Conservation (phyloP, 2,329 filamentous ascomycete genomes). For the Botryotinia globosa region DNA sequence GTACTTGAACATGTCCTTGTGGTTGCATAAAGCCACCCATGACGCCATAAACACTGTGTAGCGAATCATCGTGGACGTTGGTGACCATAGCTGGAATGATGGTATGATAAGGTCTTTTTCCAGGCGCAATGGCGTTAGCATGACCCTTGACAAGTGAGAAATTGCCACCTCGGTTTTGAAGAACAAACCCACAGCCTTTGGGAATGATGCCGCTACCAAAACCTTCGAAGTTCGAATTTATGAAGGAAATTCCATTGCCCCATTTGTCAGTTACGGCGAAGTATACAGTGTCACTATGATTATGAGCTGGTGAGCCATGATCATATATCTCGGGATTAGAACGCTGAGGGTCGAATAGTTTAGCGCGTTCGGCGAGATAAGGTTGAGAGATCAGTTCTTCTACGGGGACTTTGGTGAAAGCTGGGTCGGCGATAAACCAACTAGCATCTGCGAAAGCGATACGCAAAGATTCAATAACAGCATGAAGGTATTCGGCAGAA, state of each 20-base stretch:
- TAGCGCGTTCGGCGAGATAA: slow-evolving; percentile 71
- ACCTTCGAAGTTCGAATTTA: slow-evolving; percentile 90
- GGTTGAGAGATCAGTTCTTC: slow-evolving; percentile 64
- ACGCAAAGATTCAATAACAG: slow-evolving; percentile 80
- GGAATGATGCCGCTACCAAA: slow-evolving; percentile 89
- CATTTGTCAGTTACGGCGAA: slow-evolving; percentile 77
- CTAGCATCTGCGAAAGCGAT: slow-evolving; percentile 86
- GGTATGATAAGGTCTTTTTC: slow-evolving; percentile 93
- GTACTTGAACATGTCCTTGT: slow-evolving; percentile 89
- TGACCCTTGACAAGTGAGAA: slow-evolving; percentile 71
- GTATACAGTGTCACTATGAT: slow-evolving; percentile 90
- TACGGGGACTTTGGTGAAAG: slow-evolving; percentile 66
- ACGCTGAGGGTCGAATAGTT: slow-evolving; percentile 55
- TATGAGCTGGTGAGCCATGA: slow-evolving; percentile 81
- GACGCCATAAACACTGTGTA: slow-evolving; percentile 88
- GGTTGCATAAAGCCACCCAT: slow-evolving; percentile 99
- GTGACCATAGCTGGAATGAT: slow-evolving; percentile 94
- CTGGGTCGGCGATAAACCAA: slow-evolving; percentile 89
- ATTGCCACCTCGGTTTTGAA: slow-evolving; percentile 90
- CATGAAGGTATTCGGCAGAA: slow-evolving; percentile 75
- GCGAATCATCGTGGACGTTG: slow-evolving; percentile 65
- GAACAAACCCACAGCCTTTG: slow-evolving; percentile 80
- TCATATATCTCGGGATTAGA: slow-evolving; percentile 58
- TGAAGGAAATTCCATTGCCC: slow-evolving; percentile 93
- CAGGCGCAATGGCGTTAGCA: slow-evolving; percentile 75